A percentile compares a stretch with the other conserved stretches of the same genome.
Evolutionary conservation across 257 asterid genomes (phyloP).

Genomic region (Nicotiana otophora): DNA sequence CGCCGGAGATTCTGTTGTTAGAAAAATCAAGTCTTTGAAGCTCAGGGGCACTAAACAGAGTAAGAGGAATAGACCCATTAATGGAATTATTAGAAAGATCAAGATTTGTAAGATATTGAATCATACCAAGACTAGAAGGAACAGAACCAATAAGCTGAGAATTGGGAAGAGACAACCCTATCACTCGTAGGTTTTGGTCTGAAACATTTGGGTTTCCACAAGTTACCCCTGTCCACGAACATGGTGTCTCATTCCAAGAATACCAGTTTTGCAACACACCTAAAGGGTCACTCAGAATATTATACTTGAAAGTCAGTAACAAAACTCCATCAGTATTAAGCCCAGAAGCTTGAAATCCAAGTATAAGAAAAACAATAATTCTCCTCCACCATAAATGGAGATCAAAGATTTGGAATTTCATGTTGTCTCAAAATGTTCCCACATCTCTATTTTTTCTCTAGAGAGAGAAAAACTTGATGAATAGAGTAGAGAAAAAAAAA

Average conservation of each 20-base stretch:
- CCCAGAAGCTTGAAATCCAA: slow-evolving; percentile 35
- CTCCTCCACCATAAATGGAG: slow-evolving; percentile 45
- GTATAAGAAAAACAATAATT: slow-evolving; percentile 27
- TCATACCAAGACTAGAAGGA: slow-evolving; percentile 62
- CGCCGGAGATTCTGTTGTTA: slow-evolving; percentile 68
- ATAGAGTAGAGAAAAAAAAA: neutral
- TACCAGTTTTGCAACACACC: slow-evolving; percentile 55
- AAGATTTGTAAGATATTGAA: slow-evolving; percentile 42
- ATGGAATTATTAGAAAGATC: slow-evolving; percentile 76
- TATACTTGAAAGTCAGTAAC: slow-evolving; percentile 59
- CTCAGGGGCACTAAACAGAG: slow-evolving; percentile 52
- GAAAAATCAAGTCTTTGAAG: slow-evolving; percentile 67
- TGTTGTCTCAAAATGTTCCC: slow-evolving; percentile 34
- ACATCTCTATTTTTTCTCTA: slow-evolving; percentile 29
- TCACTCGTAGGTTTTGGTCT: slow-evolving; percentile 54
- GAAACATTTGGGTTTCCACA: slow-evolving; percentile 49
- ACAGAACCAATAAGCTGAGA: slow-evolving; percentile 61
- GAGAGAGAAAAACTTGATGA: neutral
- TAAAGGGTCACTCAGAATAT: slow-evolving; percentile 51
- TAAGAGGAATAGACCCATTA: slow-evolving; percentile 69
- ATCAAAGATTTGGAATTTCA: slow-evolving; percentile 36
- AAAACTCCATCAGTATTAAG: slow-evolving; percentile 72
- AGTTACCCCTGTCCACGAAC: slow-evolving; percentile 76
- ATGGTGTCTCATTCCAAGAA: slow-evolving; percentile 50
- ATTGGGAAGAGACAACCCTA: slow-evolving; percentile 52